Conservation (phyloP, 1,284 basidiomycete species). For the Wolfiporia cocos region DNA sequence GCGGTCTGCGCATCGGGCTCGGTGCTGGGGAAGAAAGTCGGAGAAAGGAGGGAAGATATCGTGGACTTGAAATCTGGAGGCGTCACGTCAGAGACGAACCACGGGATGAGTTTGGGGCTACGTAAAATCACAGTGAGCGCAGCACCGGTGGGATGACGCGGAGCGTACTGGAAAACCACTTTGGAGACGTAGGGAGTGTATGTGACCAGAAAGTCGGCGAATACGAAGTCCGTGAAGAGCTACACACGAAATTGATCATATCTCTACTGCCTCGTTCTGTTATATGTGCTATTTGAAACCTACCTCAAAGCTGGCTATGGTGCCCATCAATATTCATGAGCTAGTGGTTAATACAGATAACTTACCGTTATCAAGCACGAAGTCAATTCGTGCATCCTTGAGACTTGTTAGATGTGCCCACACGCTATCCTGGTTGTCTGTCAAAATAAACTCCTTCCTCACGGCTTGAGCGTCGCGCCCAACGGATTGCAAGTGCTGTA, state of each 20-base stretch:
- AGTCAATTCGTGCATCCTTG: constrained; percentile 67
- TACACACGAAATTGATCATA: constrained; percentile 22
- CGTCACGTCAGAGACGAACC: constrained; percentile 92
- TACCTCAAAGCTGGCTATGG: constrained; percentile 84
- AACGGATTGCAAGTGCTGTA: constrained; percentile 79
- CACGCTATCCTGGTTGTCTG: constrained; percentile 73
- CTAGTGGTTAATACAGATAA: not conserved
- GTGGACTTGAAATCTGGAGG: constrained; percentile 68
- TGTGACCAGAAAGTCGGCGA: constrained; percentile 91
- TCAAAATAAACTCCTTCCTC: constrained; percentile 74
- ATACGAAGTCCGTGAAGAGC: constrained; percentile 91
- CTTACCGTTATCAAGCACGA: constrained; percentile 89
- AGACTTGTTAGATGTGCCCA: constrained; percentile 71
- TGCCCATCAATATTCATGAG: not conserved
- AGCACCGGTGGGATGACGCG: not conserved
- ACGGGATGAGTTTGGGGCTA: constrained; percentile 85
- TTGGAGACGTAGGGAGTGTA: constrained; percentile 77
- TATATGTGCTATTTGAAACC: constrained; percentile 6
- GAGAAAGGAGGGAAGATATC: constrained; percentile 49
- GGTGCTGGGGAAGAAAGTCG: constrained; percentile 46
- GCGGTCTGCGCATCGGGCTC: constrained; percentile 10
- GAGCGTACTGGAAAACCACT: constrained; percentile 83
- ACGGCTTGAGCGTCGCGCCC: constrained; percentile 73
- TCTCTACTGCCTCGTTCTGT: not conserved
- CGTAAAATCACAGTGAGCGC: not conserved